Base-by-base conservation (phyloP, 2,329 filamentous ascomycete species). In the Waltergamsia citrina region DNA sequence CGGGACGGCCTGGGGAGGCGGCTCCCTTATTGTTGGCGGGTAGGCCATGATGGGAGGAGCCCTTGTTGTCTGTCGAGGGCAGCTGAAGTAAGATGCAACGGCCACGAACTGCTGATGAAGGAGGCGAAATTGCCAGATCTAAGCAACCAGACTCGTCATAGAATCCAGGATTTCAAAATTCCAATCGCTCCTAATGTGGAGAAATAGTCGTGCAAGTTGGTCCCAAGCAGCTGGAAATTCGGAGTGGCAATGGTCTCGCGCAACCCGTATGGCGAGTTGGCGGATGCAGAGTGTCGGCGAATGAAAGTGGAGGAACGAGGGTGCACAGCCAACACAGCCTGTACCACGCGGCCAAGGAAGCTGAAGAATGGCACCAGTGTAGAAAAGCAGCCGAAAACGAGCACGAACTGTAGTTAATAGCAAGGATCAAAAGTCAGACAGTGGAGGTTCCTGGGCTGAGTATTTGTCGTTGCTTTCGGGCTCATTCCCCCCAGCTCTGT, bases 21-120 rank as follows among this genome's bases (percentile, higher is more conserved):
- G 43, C 43, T 59, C 57, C 45, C 57, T 49, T 39, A 50, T 57
- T 36, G 52, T 47, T 31, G 56, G 54, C 32, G 56, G 52, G 33
- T 50, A 57, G 30, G 56, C 56, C 59, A 62, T 62, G 38, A 34
- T 43, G 37, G n/a, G n/a, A n/a, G n/a, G n/a, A n/a, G n/a, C n/a
- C n/a, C 11, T 14, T 23, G 20, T 25, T 29, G 21, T 7, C 16
- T 25, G 18, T 20, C 29, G 29, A 19, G 31, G 41, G 40, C 30
- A 49, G 47, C 43, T 50, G 47, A 46, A 18, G 33, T 36, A 44
- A 44, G 39, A 43, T 39, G 41, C 14, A 14, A 30, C 40, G 38
- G 42, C 43, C 38, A 43, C n/a, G 38, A 39, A 29, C 29, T 49
- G 47, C 47, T 50, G 47, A 50, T 40, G 30, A 38, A 37, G 31